Evolutionary conservation across 2,329 filamentous ascomycete species (phyloP).

Genomic region (Nemania sp.): DNA sequence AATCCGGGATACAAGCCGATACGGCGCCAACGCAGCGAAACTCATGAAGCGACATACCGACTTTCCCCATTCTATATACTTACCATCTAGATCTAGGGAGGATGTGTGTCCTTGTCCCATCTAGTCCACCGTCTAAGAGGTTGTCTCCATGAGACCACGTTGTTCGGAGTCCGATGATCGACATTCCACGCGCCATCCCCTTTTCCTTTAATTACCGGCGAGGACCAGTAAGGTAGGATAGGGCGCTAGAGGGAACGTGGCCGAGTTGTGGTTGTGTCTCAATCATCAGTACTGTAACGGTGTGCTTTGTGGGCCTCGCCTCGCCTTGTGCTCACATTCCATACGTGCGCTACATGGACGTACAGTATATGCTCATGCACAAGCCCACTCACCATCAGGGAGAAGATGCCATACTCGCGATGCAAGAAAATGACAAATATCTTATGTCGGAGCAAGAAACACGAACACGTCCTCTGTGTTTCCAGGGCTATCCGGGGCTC

Average conservation of each 20-base stretch:
- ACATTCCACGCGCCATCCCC: conserved; percentile 20
- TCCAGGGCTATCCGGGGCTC: conserved; percentile 13
- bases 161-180: conserved; percentile 27
- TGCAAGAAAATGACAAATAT: conserved; percentile 22
- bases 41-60: conserved; percentile 13
- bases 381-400: background rate
- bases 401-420: background rate
- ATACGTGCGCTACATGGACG: conserved; percentile 2
- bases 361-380: conserved; percentile 12
- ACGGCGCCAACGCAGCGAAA: conserved; percentile 22
- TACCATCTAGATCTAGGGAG: background rate
- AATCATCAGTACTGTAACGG: conserved; percentile 17
- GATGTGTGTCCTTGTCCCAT: background rate
- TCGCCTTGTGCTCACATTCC: conserved; percentile 1
- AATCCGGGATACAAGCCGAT: conserved; percentile 9
- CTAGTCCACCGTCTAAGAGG: conserved; percentile 7
- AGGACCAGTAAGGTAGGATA: conserved; percentile 9
- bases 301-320: conserved; percentile 3
- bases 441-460: conserved; percentile 3
- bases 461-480: background rate
- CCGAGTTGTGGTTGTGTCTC: conserved; percentile 1
- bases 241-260: background rate
- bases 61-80: conserved; percentile 11
- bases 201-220: conserved; percentile 23
- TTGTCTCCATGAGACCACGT: conserved; percentile 17